Evolutionary conservation across 495 filamentous ascomycete species (phyloP).

Genomic region (Oidiodendron maius): DNA sequence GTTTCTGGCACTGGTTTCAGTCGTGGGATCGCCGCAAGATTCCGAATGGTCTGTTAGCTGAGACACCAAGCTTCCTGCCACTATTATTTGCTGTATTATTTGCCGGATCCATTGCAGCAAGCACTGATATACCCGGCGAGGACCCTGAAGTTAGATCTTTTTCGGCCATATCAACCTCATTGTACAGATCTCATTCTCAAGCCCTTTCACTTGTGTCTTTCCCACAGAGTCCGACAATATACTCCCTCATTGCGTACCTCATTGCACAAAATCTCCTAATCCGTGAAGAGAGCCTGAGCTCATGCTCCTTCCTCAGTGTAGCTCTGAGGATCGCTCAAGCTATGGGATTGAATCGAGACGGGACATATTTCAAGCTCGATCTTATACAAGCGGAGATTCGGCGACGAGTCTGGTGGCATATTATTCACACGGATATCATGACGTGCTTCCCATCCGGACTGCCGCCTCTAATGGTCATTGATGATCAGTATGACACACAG

Average conservation of each 20-base stretch:
- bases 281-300: not conserved
- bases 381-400: conserved; percentile 32
- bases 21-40: no score
- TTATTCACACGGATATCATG: not conserved
- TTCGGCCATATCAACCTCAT: not conserved
- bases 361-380: conserved; percentile 34
- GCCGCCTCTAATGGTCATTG: not conserved
- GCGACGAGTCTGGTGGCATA: conserved; percentile 31
- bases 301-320: not conserved
- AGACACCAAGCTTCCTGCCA: not conserved
- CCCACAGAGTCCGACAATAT: not conserved
- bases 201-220: not conserved
- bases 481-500: not conserved
- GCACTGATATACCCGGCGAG: not conserved
- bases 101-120: not conserved
- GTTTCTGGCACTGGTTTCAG: no score
- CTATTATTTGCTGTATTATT: not conserved
- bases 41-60: not conserved
- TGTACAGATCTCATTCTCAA: not conserved
- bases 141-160: not conserved
- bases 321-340: conserved; percentile 28
- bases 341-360: conserved; percentile 43
- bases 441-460: not conserved
- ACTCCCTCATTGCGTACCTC: not conserved
- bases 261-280: not conserved